phyloP scores from a whole-genome alignment of 2,329 filamentous ascomycete species.

The Aspergillus brasiliensis region DNA sequence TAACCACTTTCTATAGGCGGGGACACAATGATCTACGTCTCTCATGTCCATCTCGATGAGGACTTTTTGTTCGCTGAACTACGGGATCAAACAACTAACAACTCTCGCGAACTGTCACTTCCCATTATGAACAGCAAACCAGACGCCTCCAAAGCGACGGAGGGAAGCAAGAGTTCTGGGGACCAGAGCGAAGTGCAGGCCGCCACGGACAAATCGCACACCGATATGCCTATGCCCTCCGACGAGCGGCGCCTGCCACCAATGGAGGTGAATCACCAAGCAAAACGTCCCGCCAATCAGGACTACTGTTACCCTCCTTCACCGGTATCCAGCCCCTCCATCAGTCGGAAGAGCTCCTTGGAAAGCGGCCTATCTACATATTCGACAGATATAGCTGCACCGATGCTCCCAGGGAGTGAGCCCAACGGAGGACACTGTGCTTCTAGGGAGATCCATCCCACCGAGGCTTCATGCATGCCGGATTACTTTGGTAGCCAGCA shows the following conservation, averaged over 20 bases:
- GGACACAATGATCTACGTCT: slow-evolving; percentile 33
- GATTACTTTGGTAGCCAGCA: slow-evolving; percentile 23
- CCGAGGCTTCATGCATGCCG: slow-evolving; percentile 14
- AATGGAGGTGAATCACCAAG: background rate
- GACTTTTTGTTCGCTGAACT: slow-evolving; percentile 19
- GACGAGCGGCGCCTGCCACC: slow-evolving; percentile 1
- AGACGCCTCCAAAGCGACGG: slow-evolving; percentile 7
- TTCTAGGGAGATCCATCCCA: slow-evolving; percentile 11
- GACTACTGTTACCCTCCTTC: slow-evolving; percentile 18
- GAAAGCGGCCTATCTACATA: slow-evolving; percentile 21
- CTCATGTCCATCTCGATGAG: slow-evolving; percentile 30
- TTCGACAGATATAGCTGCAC: slow-evolving; percentile 17
- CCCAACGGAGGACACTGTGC: slow-evolving; percentile 1
- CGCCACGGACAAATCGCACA: background rate
- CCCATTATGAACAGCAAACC: slow-evolving; percentile 7
- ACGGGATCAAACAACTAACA: slow-evolving; percentile 12
- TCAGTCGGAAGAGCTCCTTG: slow-evolving; percentile 22
- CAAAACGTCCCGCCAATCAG: slow-evolving; percentile 13
- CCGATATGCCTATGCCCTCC: background rate
- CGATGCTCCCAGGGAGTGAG: slow-evolving; percentile 16
- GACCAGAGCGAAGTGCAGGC: slow-evolving; percentile 1
- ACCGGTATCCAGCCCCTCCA: slow-evolving; percentile 17
- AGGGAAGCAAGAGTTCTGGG: background rate
- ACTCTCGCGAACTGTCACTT: slow-evolving; percentile 4
- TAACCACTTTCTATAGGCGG: slow-evolving; percentile 25